These are phyloP conservation scores for Alternaria sp. DNA, from an alignment of 2,329 filamentous ascomycete genomes.

Conservation along the genomic window DNA sequence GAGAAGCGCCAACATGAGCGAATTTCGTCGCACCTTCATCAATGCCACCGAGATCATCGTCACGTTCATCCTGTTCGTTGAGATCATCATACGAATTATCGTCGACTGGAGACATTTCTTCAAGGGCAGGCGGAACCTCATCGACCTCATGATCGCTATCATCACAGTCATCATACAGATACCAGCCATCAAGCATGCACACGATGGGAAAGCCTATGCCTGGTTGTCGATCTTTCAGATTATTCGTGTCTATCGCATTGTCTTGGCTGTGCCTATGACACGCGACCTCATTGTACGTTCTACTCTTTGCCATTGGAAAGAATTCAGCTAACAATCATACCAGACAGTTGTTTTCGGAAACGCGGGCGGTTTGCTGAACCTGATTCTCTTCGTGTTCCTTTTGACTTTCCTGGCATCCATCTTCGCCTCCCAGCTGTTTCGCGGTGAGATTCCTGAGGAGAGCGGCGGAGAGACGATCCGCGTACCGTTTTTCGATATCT, in stretches of 20 bases:
- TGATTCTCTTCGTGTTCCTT: slow-evolving; percentile 96
- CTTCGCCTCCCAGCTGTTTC: slow-evolving; percentile 91
- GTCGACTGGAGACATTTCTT: slow-evolving; percentile 86
- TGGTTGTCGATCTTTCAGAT: slow-evolving; percentile 96
- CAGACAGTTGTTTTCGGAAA: slow-evolving; percentile 84
- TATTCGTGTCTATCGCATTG: slow-evolving; percentile 87
- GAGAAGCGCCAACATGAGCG: slow-evolving; percentile 79
- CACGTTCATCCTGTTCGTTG: slow-evolving; percentile 79
- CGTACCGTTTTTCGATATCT: slow-evolving; percentile 88
- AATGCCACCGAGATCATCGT: slow-evolving; percentile 75
- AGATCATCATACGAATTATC: slow-evolving; percentile 81
- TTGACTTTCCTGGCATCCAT: slow-evolving; percentile 95
- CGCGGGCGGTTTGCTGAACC: slow-evolving; percentile 87
- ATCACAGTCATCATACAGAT: slow-evolving; percentile 87
- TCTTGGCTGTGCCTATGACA: slow-evolving; percentile 87
- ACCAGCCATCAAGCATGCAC: slow-evolving; percentile 76
- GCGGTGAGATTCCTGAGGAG: slow-evolving; percentile 77
- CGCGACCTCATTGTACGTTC: slow-evolving; percentile 76
- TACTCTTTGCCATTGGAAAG: not conserved
- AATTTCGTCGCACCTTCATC: slow-evolving; percentile 69
- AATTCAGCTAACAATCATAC: slow-evolving; percentile 26
- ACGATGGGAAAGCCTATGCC: slow-evolving; percentile 72
- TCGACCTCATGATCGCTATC: slow-evolving; percentile 82
- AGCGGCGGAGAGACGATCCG: slow-evolving; percentile 71
- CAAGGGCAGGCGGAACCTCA: slow-evolving; percentile 74